Evolutionary conservation across 164 flowering plant species (phyloP).

Genomic region (Brasenia schreberi): DNA sequence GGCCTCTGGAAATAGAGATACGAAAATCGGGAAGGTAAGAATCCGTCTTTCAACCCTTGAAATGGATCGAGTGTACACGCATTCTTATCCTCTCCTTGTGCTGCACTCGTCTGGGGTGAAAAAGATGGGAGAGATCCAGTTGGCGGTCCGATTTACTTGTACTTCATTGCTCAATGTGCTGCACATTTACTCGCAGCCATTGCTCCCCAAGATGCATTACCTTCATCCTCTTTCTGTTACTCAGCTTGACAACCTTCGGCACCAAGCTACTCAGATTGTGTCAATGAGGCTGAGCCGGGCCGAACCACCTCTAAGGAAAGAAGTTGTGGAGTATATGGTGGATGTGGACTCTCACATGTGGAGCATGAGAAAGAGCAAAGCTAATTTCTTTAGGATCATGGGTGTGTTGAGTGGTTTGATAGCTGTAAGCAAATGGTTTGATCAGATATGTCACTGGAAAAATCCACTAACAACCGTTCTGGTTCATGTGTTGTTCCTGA

Average conservation of each 20-base stretch:
- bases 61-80: constrained; percentile 36
- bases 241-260: constrained; percentile 29
- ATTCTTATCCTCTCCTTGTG: constrained; percentile 36
- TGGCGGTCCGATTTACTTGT: constrained; percentile 43
- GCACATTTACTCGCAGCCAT: constrained; percentile 22
- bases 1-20: constrained; percentile 14
- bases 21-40: constrained; percentile 44
- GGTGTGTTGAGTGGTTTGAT: constrained; percentile 14
- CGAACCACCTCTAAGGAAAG: constrained; percentile 47
- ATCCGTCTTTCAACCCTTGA: constrained; percentile 44
- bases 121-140: constrained; percentile 52
- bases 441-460: constrained; percentile 30
- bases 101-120: constrained; percentile 39
- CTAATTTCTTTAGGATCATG: constrained; percentile 29
- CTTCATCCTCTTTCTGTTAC: constrained; percentile 22
- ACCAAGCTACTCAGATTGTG: constrained; percentile 29
- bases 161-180: constrained; percentile 23
- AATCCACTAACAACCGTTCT: constrained; percentile 26
- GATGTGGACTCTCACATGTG: constrained; percentile 43
- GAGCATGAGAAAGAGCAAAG: constrained; percentile 40
- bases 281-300: constrained; percentile 30
- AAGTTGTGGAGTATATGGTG: constrained; percentile 48
- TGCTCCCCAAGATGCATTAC: constrained; percentile 47
- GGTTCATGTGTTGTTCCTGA: constrained; percentile 22
- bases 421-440: constrained; percentile 22